Evolutionary conservation across 371 early-diverging fungal species (phyloP), one percentile per base, ranked within the genome.

Genomic region (Zopfochytrium polystomum): DNA sequence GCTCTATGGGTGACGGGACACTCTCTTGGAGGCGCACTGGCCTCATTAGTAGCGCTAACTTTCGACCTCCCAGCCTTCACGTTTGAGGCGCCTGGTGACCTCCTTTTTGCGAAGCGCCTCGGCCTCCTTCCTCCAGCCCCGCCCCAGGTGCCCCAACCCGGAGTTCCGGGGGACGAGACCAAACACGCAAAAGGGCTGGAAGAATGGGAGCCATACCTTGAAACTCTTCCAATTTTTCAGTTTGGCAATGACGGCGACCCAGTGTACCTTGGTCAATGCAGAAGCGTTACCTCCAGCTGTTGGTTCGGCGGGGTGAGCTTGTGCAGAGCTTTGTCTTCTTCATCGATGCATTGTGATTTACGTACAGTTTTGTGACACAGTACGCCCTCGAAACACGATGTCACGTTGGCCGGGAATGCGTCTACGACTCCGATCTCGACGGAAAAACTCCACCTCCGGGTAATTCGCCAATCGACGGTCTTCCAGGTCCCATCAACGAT

Each of bases 221-320:
- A 79, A 5, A 72, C 81, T 3, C 55, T 90, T 48, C 89, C 91
- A 15, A 80, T 96, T 38, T 98, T 86, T 75, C 97, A 98, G 68
- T 83, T 92, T 59, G 96, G 95, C 1, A 91, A 96, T 67, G 88
- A 85, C 3, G 89, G 90, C 2, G 98, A 98, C 74, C 97, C 98
- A 3, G 84, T 96, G 18, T 96, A 85, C 73, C 79, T 90, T 57
- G 98, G 98, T n/a, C 81, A 80, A n/a, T 98, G 96, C 66, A 38
- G 26, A 22, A 35, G 11, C 34, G 38, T 89, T 87, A 34, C 31
- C 22, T 33, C 34, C 44, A 75, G 81, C 47, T 98, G 98, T 65
- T 96, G 90, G 75, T 85, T 85, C 57, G 88, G 82, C 20, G 96
- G 93, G 0, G 55, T 55, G 25, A 34, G 55, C 23, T 42, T 20